Percentiles rank a stretch among this genome's conserved stretches.
These are phyloP conservation scores for Oryza brachyantha DNA, from an alignment of 176 grass and related monocot genomes.

Conservation along the genomic window DNA sequence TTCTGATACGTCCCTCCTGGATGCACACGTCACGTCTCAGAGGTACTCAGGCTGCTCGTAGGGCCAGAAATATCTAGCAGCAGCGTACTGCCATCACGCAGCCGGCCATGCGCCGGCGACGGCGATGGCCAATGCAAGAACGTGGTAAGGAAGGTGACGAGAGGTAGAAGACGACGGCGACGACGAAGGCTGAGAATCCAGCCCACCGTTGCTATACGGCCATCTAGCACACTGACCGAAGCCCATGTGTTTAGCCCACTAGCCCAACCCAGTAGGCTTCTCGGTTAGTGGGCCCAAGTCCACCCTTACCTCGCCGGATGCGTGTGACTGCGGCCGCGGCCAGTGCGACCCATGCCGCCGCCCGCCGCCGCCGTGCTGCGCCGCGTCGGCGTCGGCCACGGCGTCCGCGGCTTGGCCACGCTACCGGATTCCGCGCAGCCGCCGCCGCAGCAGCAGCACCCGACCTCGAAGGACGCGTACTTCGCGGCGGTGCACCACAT, in stretches of 20 bases:
- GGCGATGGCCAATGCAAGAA: too few species aligned
- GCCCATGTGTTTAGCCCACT: background rate
- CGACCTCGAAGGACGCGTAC: slow-evolving; percentile 76
- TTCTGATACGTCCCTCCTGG: too few species aligned
- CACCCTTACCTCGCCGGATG: too few species aligned
- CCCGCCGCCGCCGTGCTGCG: slow-evolving; percentile 25
- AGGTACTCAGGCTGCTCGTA: too few species aligned
- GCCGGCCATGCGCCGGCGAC: too few species aligned
- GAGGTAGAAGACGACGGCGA: too few species aligned
- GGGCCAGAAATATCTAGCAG: too few species aligned
- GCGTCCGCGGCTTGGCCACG: slow-evolving; percentile 4
- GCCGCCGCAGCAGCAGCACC: slow-evolving; percentile 17
- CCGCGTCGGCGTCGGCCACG: slow-evolving; percentile 17
- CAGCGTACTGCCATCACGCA: too few species aligned
- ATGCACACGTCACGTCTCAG: too few species aligned
- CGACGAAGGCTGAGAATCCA: too few species aligned
- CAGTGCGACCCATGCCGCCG: slow-evolving; percentile 11
- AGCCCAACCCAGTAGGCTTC: background rate
- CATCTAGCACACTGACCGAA: background rate
- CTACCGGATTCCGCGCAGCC: background rate
- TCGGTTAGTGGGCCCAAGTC: background rate
- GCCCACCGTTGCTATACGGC: background rate
- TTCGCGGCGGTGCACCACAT: slow-evolving; percentile 83
- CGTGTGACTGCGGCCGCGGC: background rate
- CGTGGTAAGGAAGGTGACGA: too few species aligned